These are phyloP conservation scores for Didymella lethalis DNA, from an alignment of 2,329 filamentous ascomycete genomes.

Conservation along the genomic window DNA sequence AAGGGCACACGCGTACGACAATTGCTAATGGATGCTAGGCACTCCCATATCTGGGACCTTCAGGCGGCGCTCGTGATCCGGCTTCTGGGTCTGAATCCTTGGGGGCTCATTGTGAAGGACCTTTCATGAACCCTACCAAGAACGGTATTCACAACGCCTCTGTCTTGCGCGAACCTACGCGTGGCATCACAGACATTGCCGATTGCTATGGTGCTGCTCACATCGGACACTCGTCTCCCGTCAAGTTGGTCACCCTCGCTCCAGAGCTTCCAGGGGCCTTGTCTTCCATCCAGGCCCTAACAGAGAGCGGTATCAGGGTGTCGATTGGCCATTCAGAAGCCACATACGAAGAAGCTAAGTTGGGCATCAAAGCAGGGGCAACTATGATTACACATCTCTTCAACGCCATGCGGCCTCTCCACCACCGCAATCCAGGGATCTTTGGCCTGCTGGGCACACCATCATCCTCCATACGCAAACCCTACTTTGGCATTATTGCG, in stretches of 20 bases:
- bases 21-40: slow-evolving; percentile 54
- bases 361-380: slow-evolving; percentile 75
- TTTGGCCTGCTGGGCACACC: slow-evolving; percentile 78
- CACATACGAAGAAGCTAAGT: slow-evolving; percentile 80
- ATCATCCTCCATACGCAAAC: slow-evolving; percentile 56
- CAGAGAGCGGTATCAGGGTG: slow-evolving; percentile 72
- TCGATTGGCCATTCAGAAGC: slow-evolving; percentile 88
- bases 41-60: slow-evolving; percentile 79
- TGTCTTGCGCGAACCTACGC: slow-evolving; percentile 70
- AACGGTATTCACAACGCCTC: slow-evolving; percentile 85
- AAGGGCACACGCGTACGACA: background rate
- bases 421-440: slow-evolving; percentile 89
- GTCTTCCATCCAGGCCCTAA: slow-evolving; percentile 72
- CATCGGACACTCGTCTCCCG: slow-evolving; percentile 58
- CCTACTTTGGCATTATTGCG: slow-evolving; percentile 88
- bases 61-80: slow-evolving; percentile 66
- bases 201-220: slow-evolving; percentile 77
- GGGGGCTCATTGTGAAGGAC: slow-evolving; percentile 89
- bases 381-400: slow-evolving; percentile 94
- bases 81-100: slow-evolving; percentile 82
- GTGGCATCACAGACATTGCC: slow-evolving; percentile 71
- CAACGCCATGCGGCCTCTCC: slow-evolving; percentile 90
- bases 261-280: slow-evolving; percentile 78
- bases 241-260: slow-evolving; percentile 86
- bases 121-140: slow-evolving; percentile 82